These are phyloP conservation scores for Trypanosoma cruzi DNA, from an alignment of 208 protist species.

Conservation along the genomic window DNA sequence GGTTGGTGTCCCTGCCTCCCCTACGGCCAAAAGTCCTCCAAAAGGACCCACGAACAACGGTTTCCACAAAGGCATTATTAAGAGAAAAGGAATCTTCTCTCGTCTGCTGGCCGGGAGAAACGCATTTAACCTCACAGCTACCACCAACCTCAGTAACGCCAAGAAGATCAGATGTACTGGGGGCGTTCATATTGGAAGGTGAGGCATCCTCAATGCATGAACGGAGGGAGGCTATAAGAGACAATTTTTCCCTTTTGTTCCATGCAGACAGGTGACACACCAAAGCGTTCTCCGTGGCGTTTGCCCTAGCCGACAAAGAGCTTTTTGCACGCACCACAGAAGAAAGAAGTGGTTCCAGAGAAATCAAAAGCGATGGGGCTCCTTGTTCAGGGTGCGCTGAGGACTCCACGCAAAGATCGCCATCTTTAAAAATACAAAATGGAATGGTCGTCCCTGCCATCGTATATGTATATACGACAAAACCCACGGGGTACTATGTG, in stretches of 20 bases:
- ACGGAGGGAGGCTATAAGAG: background rate
- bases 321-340: constrained; percentile 18
- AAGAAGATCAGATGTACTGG: background rate
- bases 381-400: background rate
- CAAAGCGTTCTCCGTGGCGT: background rate
- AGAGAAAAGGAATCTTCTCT: constrained; percentile 2
- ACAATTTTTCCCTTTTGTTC: constrained; percentile 15
- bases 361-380: constrained; percentile 8
- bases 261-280: background rate
- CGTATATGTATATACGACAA: background rate
- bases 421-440: constrained; percentile 17
- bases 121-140: background rate
- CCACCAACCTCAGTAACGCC: background rate
- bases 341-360: constrained; percentile 12
- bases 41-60: constrained; percentile 11
- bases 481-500: background rate
- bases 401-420: background rate
- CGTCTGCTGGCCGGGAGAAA: background rate
- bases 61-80: constrained; percentile 16
- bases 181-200: background rate
- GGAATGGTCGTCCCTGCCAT: background rate
- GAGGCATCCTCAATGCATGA: constrained; percentile 7
- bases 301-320: background rate
- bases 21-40: constrained; percentile 2
- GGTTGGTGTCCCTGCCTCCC: background rate